A percentile compares a stretch with the other conserved stretches of the same genome.
Conservation (phyloP, 805 yeast genomes). For the Kodamaea kaohsiungensis region DNA sequence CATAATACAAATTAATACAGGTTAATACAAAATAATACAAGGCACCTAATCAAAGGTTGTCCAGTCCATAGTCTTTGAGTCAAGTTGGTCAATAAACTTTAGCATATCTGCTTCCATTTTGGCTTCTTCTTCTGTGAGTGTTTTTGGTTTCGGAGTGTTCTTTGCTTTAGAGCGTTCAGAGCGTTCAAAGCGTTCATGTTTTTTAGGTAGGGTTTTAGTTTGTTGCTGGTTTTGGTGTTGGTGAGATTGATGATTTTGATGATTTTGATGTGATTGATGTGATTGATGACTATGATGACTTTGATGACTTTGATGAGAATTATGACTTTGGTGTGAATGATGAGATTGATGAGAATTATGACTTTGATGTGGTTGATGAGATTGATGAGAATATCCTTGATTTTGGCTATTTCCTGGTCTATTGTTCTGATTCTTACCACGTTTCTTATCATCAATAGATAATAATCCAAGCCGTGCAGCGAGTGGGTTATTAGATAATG, state of each 20-base stretch:
- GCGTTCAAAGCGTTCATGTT: too few species aligned
- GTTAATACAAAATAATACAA: constrained; percentile 1
- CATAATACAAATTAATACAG: neutral
- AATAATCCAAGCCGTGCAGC: constrained; percentile 9
- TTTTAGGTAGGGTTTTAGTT: neutral
- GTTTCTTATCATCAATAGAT: neutral
- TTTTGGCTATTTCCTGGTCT: neutral
- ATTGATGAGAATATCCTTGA: neutral
- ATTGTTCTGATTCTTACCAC: constrained; percentile 9
- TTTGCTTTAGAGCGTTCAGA: neutral
- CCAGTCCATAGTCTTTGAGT: constrained; percentile 31
- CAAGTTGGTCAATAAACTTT: constrained; percentile 29
- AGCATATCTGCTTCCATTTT: constrained; percentile 23
- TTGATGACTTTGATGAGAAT: neutral
- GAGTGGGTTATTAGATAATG: constrained; percentile 5
- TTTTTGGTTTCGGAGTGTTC: neutral
- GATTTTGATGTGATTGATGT: neutral
- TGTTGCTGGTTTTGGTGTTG: neutral
- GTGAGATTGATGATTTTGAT: neutral
- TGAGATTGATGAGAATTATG: neutral
- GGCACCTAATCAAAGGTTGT: constrained; percentile 29
- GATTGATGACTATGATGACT: neutral
- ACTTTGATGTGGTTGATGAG: neutral
- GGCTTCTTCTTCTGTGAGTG: constrained; percentile 7
- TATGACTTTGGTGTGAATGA: neutral